These are phyloP conservation scores for Amylostereum areolatum DNA, from an alignment of 1,284 basidiomycete genomes.

Conservation along the genomic window DNA sequence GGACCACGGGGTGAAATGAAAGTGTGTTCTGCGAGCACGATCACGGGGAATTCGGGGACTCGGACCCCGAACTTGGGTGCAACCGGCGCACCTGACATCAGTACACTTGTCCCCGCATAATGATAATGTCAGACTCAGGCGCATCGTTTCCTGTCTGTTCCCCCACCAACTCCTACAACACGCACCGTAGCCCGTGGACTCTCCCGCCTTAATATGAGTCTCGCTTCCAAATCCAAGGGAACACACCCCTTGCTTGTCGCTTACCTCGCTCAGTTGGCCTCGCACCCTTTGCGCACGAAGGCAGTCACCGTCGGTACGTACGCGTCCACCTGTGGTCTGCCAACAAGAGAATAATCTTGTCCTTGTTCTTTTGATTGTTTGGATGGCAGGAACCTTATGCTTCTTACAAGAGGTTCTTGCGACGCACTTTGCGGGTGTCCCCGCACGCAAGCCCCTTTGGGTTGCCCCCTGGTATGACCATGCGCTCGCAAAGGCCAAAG, in stretches of 20 bases:
- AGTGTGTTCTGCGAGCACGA: too few species aligned
- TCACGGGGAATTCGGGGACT: too few species aligned
- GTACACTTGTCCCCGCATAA: too few species aligned
- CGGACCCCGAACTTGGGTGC: too few species aligned
- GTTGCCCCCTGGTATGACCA: constrained; percentile 48
- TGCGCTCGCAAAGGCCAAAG: constrained; percentile 47
- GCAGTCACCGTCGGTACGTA: constrained; percentile 57
- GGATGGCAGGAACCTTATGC: constrained; percentile 49
- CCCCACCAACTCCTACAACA: not conserved
- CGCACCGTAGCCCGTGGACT: not conserved
- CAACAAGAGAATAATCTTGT: not conserved
- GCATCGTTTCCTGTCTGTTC: too few species aligned
- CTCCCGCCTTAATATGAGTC: constrained; percentile 25
- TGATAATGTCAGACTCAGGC: too few species aligned
- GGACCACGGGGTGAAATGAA: too few species aligned
- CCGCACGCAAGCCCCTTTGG: constrained; percentile 43
- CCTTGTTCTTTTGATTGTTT: not conserved
- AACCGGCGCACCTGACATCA: too few species aligned
- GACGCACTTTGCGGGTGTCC: constrained; percentile 58
- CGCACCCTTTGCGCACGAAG: constrained; percentile 72
- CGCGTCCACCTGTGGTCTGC: not conserved
- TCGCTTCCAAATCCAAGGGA: constrained; percentile 13
- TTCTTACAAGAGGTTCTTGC: constrained; percentile 81
- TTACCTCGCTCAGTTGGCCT: constrained; percentile 58
- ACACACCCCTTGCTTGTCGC: constrained; percentile 52